These are phyloP conservation scores for Backusella tarrabulga DNA, from an alignment of 192 early-diverging fungal species.

Conservation along the genomic window DNA sequence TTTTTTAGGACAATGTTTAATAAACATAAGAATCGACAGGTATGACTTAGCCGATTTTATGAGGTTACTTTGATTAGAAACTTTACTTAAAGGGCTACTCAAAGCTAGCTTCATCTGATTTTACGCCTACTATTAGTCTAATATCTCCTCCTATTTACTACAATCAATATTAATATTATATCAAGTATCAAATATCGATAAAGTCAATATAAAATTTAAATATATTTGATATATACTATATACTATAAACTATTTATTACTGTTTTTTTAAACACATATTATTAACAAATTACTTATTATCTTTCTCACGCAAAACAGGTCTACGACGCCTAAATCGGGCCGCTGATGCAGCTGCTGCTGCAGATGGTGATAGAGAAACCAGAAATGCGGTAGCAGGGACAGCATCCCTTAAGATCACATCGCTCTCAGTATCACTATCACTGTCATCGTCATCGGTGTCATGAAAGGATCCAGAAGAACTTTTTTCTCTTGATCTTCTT, in stretches of 20 bases:
- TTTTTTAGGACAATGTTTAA: not conserved
- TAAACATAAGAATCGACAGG: not conserved
- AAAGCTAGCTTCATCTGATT: not conserved
- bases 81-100: not conserved
- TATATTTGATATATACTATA: not conserved
- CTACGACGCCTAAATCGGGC: not conserved
- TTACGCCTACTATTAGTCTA: not conserved
- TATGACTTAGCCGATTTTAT: not conserved
- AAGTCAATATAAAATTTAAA: not conserved
- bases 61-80: not conserved
- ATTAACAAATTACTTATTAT: not conserved
- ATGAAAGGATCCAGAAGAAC: not conserved
- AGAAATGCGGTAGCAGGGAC: slow-evolving; percentile 13
- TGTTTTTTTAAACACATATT: not conserved
- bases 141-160: not conserved
- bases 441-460: not conserved
- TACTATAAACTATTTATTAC: not conserved
- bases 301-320: not conserved
- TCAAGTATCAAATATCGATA: not conserved
- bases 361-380: slow-evolving; percentile 1
- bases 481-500: not conserved
- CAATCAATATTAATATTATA: not conserved
- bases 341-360: slow-evolving; percentile 6
- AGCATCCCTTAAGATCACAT: not conserved
- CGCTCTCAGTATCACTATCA: not conserved